phyloP scores from a whole-genome alignment of 495 filamentous ascomycete genomes.

The Trichoderma parareesei region DNA sequence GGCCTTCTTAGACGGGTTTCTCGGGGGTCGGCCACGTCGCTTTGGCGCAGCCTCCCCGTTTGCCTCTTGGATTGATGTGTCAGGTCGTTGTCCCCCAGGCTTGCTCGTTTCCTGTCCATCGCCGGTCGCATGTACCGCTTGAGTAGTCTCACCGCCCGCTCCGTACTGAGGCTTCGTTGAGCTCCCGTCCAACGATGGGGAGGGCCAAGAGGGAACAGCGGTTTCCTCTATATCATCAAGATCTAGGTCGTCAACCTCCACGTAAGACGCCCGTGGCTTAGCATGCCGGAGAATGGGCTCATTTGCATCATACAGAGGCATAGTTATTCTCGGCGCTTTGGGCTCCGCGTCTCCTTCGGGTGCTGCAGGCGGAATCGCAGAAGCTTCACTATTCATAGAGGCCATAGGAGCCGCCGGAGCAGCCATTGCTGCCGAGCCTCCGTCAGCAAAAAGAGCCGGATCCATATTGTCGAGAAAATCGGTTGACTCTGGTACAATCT shows the following conservation, averaged over 20 bases:
- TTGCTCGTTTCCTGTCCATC: background rate
- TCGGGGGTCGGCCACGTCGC: background rate
- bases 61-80: background rate
- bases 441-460: constrained; percentile 24
- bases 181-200: background rate
- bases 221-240: constrained; percentile 11
- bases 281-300: constrained; percentile 36
- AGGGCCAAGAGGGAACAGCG: background rate
- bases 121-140: background rate
- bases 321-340: background rate
- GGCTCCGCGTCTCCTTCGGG: background rate
- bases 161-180: background rate
- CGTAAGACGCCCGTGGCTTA: constrained; percentile 34
- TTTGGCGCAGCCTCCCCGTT: background rate
- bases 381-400: constrained; percentile 7
- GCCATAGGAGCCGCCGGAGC: background rate
- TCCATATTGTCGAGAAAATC: constrained; percentile 32
- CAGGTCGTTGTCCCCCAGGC: background rate
- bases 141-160: background rate
- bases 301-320: constrained; percentile 18
- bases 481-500: constrained; percentile 14
- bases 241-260: constrained; percentile 24
- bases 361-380: background rate
- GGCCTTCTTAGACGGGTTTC: background rate
- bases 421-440: background rate